phyloP scores from a whole-genome alignment of 1,284 basidiomycete genomes.

The Porphyrellus sp. region DNA sequence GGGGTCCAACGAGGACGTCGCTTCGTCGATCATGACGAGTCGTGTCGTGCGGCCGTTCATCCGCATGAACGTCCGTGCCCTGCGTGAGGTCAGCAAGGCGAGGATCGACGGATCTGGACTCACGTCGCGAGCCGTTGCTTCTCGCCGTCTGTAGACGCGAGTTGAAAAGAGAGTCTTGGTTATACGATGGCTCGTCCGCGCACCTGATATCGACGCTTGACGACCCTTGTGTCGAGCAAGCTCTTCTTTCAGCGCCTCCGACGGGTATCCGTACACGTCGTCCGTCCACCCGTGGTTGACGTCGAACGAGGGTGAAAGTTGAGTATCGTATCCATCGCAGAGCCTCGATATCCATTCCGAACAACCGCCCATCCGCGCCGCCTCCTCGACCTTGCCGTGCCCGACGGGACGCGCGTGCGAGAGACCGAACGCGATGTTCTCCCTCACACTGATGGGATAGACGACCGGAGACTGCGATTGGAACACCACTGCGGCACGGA shows the following conservation, averaged over 20 bases:
- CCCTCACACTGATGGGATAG: constrained; percentile 41
- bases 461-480: constrained; percentile 40
- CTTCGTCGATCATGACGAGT: constrained; percentile 50
- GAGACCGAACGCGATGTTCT: constrained; percentile 42
- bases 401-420: constrained; percentile 2
- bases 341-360: constrained; percentile 36
- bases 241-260: constrained; percentile 16
- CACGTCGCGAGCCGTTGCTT: constrained; percentile 47
- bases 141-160: constrained; percentile 37
- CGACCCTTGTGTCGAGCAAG: constrained; percentile 11
- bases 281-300: constrained; percentile 16
- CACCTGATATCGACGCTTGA: constrained; percentile 29
- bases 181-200: background rate
- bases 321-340: constrained; percentile 34
- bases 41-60: constrained; percentile 41
- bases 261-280: constrained; percentile 18
- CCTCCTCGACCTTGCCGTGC: constrained; percentile 31
- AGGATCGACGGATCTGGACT: constrained; percentile 19
- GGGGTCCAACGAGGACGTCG: constrained; percentile 51
- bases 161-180: constrained; percentile 1
- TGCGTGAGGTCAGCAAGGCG: constrained; percentile 10
- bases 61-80: constrained; percentile 44
- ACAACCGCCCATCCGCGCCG: constrained; percentile 39
- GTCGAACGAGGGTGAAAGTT: constrained; percentile 37
- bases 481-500: constrained; percentile 38